Base-by-base conservation (phyloP, 345 rosid genomes). In the Nephelium lappaceum region DNA sequence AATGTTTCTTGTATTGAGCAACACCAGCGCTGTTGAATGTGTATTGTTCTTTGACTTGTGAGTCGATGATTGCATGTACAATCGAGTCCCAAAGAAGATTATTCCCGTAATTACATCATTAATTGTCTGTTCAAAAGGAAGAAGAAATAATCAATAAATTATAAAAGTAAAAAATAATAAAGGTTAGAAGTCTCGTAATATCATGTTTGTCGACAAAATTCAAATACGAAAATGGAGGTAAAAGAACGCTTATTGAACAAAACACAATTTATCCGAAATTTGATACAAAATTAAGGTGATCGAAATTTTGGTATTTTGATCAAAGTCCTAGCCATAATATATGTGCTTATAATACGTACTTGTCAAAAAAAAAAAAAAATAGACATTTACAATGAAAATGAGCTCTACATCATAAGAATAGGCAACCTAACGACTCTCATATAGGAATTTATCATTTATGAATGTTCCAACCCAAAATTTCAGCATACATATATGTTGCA, bases 41-140 rank as follows among this genome's bases (percentile, higher is more conserved):
- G 66, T 77, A 11, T 71, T 65, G 5, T 43, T 74, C 41, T 41
- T 67, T 3, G 76, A 78, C 55, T 79, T 69, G 1, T 73, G 16
- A 16, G 71, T 57, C 16, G 60, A 78, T 25, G 21, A 76, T 85
- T 70, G 72, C 89, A 87, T 87, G 84, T 87, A 89, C 49, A 86
- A 41, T 68, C 88, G 81, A 63, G 84, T 79, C 12, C 89, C 91
- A 0, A 82, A 76, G 87, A 87, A 86, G 71, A 89, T 80, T 66
- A 73, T 74, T 5, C 93, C 93, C 5, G 85, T 60, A 3, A 89
- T 84, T 21, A 87, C 88, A 79, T 89, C 93, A 43, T 89, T 88
- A 75, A 89, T 69, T 5, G 89, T 87, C 91, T 89, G 85, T 67
- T 41, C 2, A 27, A 19, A 60, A 51, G 57, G 57, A 11, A 10